Conservation (phyloP, 2,329 filamentous ascomycete species). For the Eutypa lata region DNA sequence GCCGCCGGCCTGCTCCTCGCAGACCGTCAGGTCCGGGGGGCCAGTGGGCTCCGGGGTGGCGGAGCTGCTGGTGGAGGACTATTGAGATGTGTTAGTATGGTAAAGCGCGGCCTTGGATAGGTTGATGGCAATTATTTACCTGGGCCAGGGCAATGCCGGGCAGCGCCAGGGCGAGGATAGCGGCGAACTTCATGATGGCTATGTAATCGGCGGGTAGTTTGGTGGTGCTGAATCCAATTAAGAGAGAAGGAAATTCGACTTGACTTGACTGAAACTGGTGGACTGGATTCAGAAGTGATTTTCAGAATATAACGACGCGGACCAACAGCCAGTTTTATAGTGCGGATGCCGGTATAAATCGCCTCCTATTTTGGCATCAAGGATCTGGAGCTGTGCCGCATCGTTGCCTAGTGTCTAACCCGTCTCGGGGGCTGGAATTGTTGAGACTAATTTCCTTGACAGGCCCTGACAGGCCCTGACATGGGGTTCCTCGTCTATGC, state of each 20-base stretch:
- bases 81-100: neutral
- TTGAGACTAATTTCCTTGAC: neutral
- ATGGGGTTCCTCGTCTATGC: neutral
- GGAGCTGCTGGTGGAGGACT: conserved; percentile 3
- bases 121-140: conserved; percentile 6
- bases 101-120: neutral
- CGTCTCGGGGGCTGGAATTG: too few relatives aligned
- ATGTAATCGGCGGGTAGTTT: neutral
- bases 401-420: too few relatives aligned
- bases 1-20: conserved; percentile 10
- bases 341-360: neutral
- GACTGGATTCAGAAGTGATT: neutral
- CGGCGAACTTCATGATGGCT: conserved; percentile 16
- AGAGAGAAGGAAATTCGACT: neutral
- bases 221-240: neutral
- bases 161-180: conserved; percentile 11
- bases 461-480: neutral
- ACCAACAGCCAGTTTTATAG: neutral
- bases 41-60: conserved; percentile 5
- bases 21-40: conserved; percentile 12
- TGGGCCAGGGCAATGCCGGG: conserved; percentile 15
- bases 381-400: neutral
- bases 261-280: neutral
- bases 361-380: neutral
- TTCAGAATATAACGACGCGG: neutral